Evolutionary conservation across 106 monocot species (phyloP), one percentile per base, ranked within the genome.

Genomic region (Vanilla planifolia): DNA sequence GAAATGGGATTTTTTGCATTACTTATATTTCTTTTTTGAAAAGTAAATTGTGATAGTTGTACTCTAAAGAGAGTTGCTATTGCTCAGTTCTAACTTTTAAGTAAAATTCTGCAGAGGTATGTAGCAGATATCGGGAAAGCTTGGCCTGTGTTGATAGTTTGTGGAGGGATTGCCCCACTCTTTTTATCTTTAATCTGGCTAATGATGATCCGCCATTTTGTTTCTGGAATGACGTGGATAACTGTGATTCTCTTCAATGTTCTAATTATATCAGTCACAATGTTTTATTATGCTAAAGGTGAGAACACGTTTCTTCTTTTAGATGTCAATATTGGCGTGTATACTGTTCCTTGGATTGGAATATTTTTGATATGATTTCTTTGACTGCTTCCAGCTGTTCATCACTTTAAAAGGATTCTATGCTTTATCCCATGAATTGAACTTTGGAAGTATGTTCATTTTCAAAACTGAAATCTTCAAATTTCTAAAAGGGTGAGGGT

Each of bases 211-310:
- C 92, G 88, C 1, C 70, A 88, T 75, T 92, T 98, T 85, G 88
- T 98, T 57, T 73, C 88, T 72, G 88, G 67, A 40, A 98, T 92
- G 98, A 79, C 98, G 9, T 98, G 98, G 98, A 91, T 98, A 70
- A 98, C 98, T 32, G 82, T 98, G 40, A 51, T 85, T 57, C 64
- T 92, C 48, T 98, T 98, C 56, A 79, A 98, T 67, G 72, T 57
- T 41, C 88, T 98, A 34, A 82, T 88, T 32, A 64, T 98, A 71
- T 81, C 88, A 39, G 92, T 92, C 20, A 98, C 98, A 6, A 92
- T 98, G 92, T 69, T 98, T 22, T 92, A 75, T 64, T 98, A 98
- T 59, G 61, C 77, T 52, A 98, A 98, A 92, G 98, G 98, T 98
- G 17, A 73, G 33, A 42, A 57, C 20, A 32, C 42, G 43, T 10